These are phyloP conservation scores for Castanea sativa DNA, from an alignment of 306 rosid genomes.

Conservation along the genomic window DNA sequence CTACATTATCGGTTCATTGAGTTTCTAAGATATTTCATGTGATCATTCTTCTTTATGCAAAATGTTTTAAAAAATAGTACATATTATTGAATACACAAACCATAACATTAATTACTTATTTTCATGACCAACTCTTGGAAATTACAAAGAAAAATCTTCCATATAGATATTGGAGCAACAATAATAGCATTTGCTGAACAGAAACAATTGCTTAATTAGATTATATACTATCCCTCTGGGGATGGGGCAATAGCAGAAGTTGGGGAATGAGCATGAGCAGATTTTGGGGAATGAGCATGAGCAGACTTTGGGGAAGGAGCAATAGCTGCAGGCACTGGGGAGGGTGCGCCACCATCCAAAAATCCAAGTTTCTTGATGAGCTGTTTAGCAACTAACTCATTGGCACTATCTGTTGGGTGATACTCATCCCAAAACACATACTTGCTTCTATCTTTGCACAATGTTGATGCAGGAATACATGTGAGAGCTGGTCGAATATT, in stretches of 20 bases:
- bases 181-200: background rate
- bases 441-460: conserved; percentile 90
- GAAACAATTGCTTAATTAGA: background rate
- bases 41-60: background rate
- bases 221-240: conserved; percentile 26
- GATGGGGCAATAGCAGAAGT: conserved; percentile 44
- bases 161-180: conserved; percentile 7
- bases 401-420: conserved; percentile 88
- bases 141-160: background rate
- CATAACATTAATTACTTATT: background rate
- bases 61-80: background rate
- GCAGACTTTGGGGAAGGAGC: conserved; percentile 23
- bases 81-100: background rate
- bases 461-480: conserved; percentile 72
- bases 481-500: conserved; percentile 83
- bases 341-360: conserved; percentile 13
- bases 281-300: no score
- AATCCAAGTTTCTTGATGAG: conserved; percentile 83
- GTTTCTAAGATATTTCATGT: no score
- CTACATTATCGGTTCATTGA: no score
- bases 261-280: background rate
- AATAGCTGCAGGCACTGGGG: conserved; percentile 37
- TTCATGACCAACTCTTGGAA: background rate
- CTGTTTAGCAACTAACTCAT: conserved; percentile 71
- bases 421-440: conserved; percentile 98